Evolutionary conservation across 225 moss, liverwort and hornwort genomes (phyloP), one percentile per base, ranked within the genome.

Genomic region (Antitrichia curtipendula): DNA sequence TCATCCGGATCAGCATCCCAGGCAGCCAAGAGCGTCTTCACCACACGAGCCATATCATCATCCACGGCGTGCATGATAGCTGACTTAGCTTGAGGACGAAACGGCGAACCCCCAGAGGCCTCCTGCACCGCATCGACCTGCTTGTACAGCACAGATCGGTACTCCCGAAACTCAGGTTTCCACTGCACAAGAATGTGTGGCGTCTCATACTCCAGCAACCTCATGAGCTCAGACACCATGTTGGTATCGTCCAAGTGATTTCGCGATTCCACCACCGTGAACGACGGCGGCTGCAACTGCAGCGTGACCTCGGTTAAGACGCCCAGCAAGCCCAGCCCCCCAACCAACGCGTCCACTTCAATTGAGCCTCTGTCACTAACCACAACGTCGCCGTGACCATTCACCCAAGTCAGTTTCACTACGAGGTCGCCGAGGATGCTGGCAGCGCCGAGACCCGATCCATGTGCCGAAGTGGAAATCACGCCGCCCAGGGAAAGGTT

Each of bases 81-180:
- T 60, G 88, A 84, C 76, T 74, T 91, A 12, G 91, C 95, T 6
- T 90, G 83, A 13, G 95, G 93, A 61, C 71, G 87, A 53, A 89
- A 91, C 24, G 94, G 93, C 66, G 86, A 82, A 41, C 58, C 69
- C 15, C 76, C 79, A 32, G 81, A 49, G 64, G 70, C 60, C 47
- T 89, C 54, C 63, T 75, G 56, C 18, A 81, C 89, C 9, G 74
- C 74, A 23, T 81, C 66, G 84, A 94, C 86, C 71, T 88, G 93
- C 80, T 81, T 94, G 79, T 38, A 95, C 25, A 90, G 60, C 31
- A 15, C 34, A 8, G 90, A 88, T 83, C 79, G 86, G 66, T 94
- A 96, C 80, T 80, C 23, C 87, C 86, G 60, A 91, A 90, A 78
- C 79, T 95, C 96, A 36, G 96, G 96, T 41, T 89, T 82, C 96